Percentiles rank a stretch among this genome's conserved stretches.
Conservation (phyloP, 2,329 filamentous ascomycete species). For the Verticillium albo-atrum region DNA sequence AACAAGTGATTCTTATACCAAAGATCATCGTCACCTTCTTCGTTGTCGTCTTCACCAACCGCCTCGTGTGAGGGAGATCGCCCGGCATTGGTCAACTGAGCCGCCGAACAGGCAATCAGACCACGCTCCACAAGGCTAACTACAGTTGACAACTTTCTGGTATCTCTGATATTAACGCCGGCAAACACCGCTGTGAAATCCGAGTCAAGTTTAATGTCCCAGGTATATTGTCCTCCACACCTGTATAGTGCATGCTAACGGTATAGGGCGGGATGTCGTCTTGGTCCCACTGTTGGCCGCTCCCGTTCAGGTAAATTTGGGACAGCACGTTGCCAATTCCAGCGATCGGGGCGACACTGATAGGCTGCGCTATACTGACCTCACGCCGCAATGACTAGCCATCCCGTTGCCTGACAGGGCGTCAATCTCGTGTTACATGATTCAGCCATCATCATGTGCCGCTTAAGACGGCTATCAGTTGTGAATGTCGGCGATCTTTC, state of each 20-base stretch:
- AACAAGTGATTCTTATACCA: not conserved
- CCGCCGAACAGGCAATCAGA: not conserved
- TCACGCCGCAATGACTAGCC: not conserved
- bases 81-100: not conserved
- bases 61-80: not conserved
- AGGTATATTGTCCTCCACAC: not conserved
- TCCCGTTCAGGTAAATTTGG: not conserved
- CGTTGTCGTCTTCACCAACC: not conserved
- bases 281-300: no score
- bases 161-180: not conserved
- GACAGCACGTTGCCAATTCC: not conserved
- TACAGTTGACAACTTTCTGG: not conserved
- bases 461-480: not conserved
- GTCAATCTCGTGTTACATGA: not conserved
- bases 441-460: not conserved
- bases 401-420: not conserved
- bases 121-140: not conserved
- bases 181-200: not conserved
- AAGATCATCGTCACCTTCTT: not conserved
- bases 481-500: not conserved
- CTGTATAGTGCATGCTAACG: not conserved
- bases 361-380: not conserved
- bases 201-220: not conserved
- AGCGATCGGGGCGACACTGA: not conserved
- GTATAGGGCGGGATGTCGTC: not conserved